These are phyloP conservation scores for Perkinsus chesapeaki DNA, from an alignment of 169 alveolate species.

Conservation along the genomic window DNA sequence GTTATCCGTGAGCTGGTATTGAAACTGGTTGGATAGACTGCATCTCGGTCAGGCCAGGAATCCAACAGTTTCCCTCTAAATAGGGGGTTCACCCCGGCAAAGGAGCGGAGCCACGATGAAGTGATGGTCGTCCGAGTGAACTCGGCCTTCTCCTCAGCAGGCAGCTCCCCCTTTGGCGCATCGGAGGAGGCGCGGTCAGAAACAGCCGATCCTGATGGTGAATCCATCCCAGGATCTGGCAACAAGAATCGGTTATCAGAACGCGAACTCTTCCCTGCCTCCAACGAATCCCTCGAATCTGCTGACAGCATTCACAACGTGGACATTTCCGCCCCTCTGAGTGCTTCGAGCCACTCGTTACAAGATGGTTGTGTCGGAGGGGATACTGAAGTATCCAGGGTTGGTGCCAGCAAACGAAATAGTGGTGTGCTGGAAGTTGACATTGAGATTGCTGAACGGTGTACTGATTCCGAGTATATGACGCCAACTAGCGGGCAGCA, in stretches of 20 bases:
- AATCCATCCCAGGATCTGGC: background rate
- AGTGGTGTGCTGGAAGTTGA: too few species aligned
- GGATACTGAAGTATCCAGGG: too few species aligned
- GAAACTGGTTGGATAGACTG: background rate
- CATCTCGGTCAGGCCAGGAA: background rate
- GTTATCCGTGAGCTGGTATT: background rate
- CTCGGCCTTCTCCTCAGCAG: background rate
- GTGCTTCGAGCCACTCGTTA: too few species aligned
- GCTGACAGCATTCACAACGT: background rate
- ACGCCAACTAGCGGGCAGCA: too few species aligned
- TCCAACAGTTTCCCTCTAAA: background rate
- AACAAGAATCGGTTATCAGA: background rate
- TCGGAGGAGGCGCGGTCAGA: background rate
- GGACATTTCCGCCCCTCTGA: background rate
- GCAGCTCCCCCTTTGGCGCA: background rate
- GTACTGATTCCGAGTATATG: too few species aligned
- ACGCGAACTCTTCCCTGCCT: background rate
- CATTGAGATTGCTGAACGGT: too few species aligned
- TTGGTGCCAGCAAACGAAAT: too few species aligned
- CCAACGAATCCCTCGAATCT: background rate
- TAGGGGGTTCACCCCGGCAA: background rate
- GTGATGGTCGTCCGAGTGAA: background rate
- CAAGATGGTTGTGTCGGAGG: too few species aligned
- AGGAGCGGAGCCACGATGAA: background rate
- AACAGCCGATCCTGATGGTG: background rate